These are phyloP conservation scores for Hypoxylon sp. DNA, from an alignment of 2,329 filamentous ascomycete species.

Conservation along the genomic window DNA sequence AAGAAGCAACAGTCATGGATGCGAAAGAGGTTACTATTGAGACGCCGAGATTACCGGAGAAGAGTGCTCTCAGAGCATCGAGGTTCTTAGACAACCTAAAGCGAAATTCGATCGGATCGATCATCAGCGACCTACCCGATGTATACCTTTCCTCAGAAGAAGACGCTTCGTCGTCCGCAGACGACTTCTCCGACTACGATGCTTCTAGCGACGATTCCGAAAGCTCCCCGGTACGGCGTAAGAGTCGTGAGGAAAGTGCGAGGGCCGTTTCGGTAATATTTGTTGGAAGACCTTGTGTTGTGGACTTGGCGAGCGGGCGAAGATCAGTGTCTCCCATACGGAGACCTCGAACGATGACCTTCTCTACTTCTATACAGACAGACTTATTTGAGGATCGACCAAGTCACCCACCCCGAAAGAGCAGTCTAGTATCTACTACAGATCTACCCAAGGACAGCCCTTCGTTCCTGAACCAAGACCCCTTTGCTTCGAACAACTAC, in stretches of 20 bases:
- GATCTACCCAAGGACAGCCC: constrained; percentile 57
- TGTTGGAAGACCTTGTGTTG: constrained; percentile 70
- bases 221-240: constrained; percentile 50
- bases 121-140: constrained; percentile 65
- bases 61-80: constrained; percentile 64
- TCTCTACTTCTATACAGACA: constrained; percentile 48
- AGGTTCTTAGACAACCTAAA: constrained; percentile 59
- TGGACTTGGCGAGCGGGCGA: constrained; percentile 61
- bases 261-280: constrained; percentile 71
- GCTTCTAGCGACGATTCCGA: constrained; percentile 59
- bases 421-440: constrained; percentile 55
- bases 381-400: constrained; percentile 42
- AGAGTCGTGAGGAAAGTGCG: constrained; percentile 68
- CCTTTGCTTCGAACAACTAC: constrained; percentile 60
- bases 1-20: constrained; percentile 49
- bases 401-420: constrained; percentile 59
- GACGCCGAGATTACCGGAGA: constrained; percentile 63
- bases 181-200: constrained; percentile 70
- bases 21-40: constrained; percentile 48
- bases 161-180: constrained; percentile 72
- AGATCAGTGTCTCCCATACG: constrained; percentile 61
- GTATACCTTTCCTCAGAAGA: constrained; percentile 76
- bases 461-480: constrained; percentile 67
- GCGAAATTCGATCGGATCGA: constrained; percentile 52
- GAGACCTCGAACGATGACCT: constrained; percentile 49